Conservation (phyloP, 2,329 filamentous ascomycete genomes). For the Teratosphaeria pseudoeucalypti region DNA sequence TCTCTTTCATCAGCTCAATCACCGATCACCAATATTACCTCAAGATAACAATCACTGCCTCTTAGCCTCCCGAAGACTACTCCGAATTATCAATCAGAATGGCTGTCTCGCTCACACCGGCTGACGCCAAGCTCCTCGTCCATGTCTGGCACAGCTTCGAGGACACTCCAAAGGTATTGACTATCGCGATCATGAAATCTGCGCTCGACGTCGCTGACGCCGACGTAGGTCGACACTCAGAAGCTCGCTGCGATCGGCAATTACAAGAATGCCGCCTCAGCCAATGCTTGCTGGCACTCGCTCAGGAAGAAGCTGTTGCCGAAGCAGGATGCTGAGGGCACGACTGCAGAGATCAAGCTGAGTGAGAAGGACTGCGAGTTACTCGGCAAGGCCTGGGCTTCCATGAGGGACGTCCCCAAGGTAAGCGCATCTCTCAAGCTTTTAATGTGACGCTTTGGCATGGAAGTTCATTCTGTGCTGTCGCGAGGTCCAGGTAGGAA, state of each 20-base stretch:
- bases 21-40: neutral
- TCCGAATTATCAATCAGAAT: neutral
- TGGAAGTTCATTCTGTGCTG: neutral
- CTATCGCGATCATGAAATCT: neutral
- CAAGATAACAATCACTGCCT: neutral
- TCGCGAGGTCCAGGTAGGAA: neutral
- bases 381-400: neutral
- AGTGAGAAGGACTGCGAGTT: neutral
- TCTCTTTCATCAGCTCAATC: neutral
- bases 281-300: slow-evolving; percentile 4
- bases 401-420: neutral
- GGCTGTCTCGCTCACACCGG: slow-evolving; percentile 2
- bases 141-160: slow-evolving; percentile 25
- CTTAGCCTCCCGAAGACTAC: neutral
- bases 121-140: slow-evolving; percentile 12
- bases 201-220: neutral
- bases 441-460: neutral
- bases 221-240: slow-evolving; percentile 3
- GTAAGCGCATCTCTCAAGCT: neutral
- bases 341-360: neutral
- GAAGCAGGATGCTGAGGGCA: neutral
- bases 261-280: slow-evolving; percentile 13
- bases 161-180: slow-evolving; percentile 13
- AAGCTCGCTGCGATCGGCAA: slow-evolving; percentile 11
- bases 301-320: slow-evolving; percentile 11